Evolutionary conservation across 441 rosid species (phyloP), one percentile per base, ranked within the genome.

Genomic region (Jatropha podagrica): DNA sequence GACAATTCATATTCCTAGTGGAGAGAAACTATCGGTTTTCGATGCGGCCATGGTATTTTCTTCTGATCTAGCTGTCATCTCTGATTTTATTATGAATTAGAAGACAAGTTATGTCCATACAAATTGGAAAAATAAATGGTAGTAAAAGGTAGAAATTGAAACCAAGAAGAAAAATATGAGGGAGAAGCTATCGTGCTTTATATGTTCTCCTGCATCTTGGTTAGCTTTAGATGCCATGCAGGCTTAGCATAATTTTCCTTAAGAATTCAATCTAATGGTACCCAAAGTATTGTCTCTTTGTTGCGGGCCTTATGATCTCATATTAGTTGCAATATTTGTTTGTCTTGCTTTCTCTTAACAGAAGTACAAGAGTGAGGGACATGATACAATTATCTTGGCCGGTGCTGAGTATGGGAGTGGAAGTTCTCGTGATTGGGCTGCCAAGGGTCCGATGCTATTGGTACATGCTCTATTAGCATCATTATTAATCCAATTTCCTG

Each of bases 351-450:
- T 75, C 23, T 40, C 5, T 69, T 23, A 73, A 69, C 89, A 87
- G 95, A 87, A 80, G 77, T 91, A 92, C 91, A 91, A 86, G 85
- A 84, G 78, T 41, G 94, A 90, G 71, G 97, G 97, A 27, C 87
- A 80, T 0, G 87, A 84, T 69, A 92, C 95, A 40, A 74, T 94
- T 69, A 89, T 94, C 73, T 83, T 94, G 87, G 97, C 98, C 20
- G 96, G 98, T 69, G 95, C 96, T 3, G 98, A 94, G 83, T 94
- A 92, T 80, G 98, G 97, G 55, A 89, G 97, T 78, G 98, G 98
- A 80, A 94, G 98, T 81, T 94, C 98, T 76, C 94, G 97, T 17
- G 98, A 92, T 81, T 94, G 98, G 98, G 98, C 98, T 77, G 98
- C 98, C 58, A 94, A 94, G 92, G 98, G 98, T 78, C 97, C 98